Evolutionary conservation across 352 stramenopile species (phyloP).

Genomic region (Pythium chondricola): DNA sequence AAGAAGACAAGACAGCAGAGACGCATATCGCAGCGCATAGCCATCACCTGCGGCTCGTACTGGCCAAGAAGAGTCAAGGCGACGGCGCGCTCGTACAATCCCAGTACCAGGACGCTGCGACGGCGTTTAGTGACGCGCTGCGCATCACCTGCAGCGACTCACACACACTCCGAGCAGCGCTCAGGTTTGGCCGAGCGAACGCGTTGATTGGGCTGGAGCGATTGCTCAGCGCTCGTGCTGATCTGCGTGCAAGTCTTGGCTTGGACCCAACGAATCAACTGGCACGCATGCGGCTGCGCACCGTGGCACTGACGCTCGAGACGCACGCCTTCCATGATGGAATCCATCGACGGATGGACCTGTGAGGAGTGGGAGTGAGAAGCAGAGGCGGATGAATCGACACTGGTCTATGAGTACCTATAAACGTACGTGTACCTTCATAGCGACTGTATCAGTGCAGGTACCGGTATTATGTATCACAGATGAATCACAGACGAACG

Average conservation of each 20-base stretch:
- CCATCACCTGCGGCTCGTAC: background rate
- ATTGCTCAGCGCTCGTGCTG: background rate
- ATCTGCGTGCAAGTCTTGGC: conserved; percentile 1
- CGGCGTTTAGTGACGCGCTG: conserved; percentile 2
- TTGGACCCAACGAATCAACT: conserved; percentile 8
- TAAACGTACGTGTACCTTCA: background rate
- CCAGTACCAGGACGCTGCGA: background rate
- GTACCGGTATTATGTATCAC: too few species aligned
- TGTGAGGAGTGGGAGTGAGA: too few species aligned
- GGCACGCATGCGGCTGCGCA: conserved; percentile 7
- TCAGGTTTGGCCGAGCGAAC: conserved; percentile 9
- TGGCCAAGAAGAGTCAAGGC: background rate
- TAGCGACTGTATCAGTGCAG: too few species aligned
- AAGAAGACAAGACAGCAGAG: too few species aligned
- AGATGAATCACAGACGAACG: too few species aligned
- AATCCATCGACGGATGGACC: background rate
- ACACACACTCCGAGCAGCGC: conserved; percentile 9
- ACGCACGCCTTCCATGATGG: conserved; percentile 1
- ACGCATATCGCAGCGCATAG: background rate
- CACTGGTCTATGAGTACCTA: background rate
- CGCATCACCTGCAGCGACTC: background rate
- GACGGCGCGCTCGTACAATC: conserved; percentile 4
- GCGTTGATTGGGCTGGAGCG: conserved; percentile 1
- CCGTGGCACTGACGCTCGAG: conserved; percentile 6
- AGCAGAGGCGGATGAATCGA: background rate